Conservation (phyloP, 306 rosid species). For the Crataegus laevigata region DNA sequence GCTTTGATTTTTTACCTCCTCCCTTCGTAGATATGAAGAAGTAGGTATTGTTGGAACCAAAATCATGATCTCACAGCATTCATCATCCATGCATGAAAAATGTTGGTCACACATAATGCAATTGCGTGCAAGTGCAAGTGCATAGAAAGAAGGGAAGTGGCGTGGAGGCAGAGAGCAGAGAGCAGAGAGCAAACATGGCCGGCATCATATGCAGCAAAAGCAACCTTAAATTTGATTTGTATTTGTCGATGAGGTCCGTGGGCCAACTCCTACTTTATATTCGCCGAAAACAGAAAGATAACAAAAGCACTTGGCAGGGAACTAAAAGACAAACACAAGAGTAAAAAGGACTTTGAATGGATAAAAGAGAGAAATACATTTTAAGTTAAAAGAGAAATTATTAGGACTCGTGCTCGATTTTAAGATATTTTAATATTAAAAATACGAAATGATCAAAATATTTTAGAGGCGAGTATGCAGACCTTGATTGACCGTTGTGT, state of each 20-base stretch:
- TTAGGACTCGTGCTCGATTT: too few relatives aligned
- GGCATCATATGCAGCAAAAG: background rate
- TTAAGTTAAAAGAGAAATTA: background rate
- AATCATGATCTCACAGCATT: too few relatives aligned
- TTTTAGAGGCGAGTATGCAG: too few relatives aligned
- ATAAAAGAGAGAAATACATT: background rate
- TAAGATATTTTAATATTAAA: too few relatives aligned
- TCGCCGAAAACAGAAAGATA: background rate
- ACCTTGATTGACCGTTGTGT: too few relatives aligned
- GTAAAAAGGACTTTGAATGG: background rate
- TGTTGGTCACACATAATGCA: background rate
- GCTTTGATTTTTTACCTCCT: too few relatives aligned
- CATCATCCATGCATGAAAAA: too few relatives aligned
- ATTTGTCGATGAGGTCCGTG: background rate
- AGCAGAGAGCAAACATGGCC: background rate
- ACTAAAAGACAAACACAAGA: slow-evolving; percentile 4
- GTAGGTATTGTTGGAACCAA: too few relatives aligned
- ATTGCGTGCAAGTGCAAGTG: background rate
- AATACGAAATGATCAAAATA: too few relatives aligned
- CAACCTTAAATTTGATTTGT: background rate
- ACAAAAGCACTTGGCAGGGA: background rate
- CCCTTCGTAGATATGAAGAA: too few relatives aligned
- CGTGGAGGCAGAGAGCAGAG: background rate
- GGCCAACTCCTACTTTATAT: background rate
- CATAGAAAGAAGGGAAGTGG: background rate